phyloP scores from a whole-genome alignment of 2,329 filamentous ascomycete species.

The Colletotrichum camelliae region DNA sequence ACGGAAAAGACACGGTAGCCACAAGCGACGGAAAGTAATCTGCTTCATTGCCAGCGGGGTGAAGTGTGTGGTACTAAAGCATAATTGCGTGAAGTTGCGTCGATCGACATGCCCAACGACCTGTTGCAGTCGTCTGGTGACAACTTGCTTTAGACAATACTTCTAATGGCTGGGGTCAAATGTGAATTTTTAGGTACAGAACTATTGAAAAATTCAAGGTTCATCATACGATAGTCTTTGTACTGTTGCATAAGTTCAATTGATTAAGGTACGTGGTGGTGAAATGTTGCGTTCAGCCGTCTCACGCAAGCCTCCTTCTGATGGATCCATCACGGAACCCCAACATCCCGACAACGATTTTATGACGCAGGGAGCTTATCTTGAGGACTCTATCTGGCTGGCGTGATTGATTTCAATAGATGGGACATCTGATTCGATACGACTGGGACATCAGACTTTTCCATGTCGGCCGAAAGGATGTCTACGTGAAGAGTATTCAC shows the following conservation, averaged over 20 bases:
- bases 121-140: background rate
- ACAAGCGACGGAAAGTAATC: background rate
- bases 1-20: background rate
- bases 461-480: background rate
- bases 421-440: background rate
- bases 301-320: background rate
- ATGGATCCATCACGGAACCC: background rate
- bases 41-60: background rate
- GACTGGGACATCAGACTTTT: background rate
- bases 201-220: too few species aligned
- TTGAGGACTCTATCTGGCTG: background rate
- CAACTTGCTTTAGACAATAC: too few species aligned
- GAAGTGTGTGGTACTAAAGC: background rate
- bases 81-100: background rate
- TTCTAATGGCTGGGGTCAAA: too few species aligned
- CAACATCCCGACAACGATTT: background rate
- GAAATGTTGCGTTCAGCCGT: too few species aligned
- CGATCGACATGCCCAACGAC: background rate
- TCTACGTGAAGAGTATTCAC: too few species aligned
- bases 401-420: background rate
- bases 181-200: too few species aligned
- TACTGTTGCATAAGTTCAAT: too few species aligned
- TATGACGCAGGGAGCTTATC: background rate
- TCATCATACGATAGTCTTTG: too few species aligned
- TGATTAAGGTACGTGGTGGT: too few species aligned